These are phyloP conservation scores for Saccharum hybrid DNA, from an alignment of 202 grass and related monocot genomes.

Conservation along the genomic window DNA sequence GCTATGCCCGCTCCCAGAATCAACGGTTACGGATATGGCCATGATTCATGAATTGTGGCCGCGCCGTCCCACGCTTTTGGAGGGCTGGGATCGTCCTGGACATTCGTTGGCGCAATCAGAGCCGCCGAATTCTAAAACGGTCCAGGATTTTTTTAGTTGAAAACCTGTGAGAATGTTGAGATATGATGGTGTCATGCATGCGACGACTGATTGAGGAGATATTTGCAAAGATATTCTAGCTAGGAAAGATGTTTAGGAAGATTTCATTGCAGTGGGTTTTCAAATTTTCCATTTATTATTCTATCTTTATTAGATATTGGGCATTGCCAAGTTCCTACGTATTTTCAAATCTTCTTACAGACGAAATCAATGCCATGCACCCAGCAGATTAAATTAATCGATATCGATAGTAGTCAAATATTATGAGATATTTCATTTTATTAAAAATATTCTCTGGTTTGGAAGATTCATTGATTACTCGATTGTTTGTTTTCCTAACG, in stretches of 20 bases:
- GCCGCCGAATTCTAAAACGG: not conserved
- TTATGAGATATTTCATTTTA: not conserved
- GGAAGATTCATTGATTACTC: not conserved
- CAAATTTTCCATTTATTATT: not conserved
- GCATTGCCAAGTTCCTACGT: not conserved
- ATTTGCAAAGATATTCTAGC: not conserved
- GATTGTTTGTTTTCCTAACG: not conserved
- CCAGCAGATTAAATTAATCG: not conserved
- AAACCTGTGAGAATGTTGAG: not conserved
- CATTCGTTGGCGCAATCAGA: not conserved
- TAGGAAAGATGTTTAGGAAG: not conserved
- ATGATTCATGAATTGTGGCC: not conserved
- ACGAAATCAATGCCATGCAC: not conserved
- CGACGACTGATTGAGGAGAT: not conserved
- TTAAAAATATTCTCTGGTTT: not conserved
- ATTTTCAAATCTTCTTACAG: not conserved
- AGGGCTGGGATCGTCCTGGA: not conserved
- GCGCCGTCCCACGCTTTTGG: not conserved
- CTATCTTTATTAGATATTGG: not conserved
- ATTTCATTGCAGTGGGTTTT: not conserved
- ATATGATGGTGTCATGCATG: not conserved
- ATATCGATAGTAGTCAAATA: not conserved
- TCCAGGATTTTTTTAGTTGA: not conserved
- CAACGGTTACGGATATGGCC: slow-evolving; percentile 3
- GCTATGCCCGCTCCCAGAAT: not conserved